Percentiles rank a stretch among this genome's conserved stretches.
phyloP scores from a whole-genome alignment of 345 rosid genomes.

The Sisymbrium irio region DNA sequence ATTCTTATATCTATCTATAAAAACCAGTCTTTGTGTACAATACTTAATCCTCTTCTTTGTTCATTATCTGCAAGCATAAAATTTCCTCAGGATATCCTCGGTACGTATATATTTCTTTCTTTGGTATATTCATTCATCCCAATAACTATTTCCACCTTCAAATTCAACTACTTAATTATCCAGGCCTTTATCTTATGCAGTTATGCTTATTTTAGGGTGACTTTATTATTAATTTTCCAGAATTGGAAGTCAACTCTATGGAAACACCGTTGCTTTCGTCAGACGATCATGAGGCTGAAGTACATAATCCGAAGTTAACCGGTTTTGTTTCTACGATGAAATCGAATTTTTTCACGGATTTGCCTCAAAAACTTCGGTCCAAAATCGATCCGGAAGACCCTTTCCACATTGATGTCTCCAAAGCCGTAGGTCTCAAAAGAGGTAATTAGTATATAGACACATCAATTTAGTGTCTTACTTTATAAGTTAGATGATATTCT shows the following conservation, averaged over 20 bases:
- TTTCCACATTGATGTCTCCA: constrained; percentile 50
- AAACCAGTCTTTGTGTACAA: background rate
- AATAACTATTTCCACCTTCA: background rate
- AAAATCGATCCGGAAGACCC: constrained; percentile 56
- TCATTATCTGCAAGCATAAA: constrained; percentile 12
- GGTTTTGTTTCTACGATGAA: constrained; percentile 27
- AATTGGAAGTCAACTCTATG: constrained; percentile 27
- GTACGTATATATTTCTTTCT: background rate
- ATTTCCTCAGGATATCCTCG: background rate
- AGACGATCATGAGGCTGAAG: constrained; percentile 4
- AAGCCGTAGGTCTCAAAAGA: constrained; percentile 42
- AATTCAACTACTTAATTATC: background rate
- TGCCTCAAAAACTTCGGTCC: constrained; percentile 65
- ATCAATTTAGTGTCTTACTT: background rate
- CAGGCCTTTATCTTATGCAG: background rate
- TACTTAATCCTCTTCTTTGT: constrained; percentile 15
- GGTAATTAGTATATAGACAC: constrained; percentile 38
- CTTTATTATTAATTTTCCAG: background rate
- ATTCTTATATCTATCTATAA: constrained; percentile 8
- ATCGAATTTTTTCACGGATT: constrained; percentile 49
- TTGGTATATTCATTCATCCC: background rate
- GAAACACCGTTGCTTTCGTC: constrained; percentile 35
- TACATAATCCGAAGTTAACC: background rate
- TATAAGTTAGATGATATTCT: background rate
- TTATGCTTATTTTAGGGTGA: background rate